Evolutionary conservation across 495 filamentous ascomycete genomes (phyloP).

Genomic region (Aspergillus conjunctus): DNA sequence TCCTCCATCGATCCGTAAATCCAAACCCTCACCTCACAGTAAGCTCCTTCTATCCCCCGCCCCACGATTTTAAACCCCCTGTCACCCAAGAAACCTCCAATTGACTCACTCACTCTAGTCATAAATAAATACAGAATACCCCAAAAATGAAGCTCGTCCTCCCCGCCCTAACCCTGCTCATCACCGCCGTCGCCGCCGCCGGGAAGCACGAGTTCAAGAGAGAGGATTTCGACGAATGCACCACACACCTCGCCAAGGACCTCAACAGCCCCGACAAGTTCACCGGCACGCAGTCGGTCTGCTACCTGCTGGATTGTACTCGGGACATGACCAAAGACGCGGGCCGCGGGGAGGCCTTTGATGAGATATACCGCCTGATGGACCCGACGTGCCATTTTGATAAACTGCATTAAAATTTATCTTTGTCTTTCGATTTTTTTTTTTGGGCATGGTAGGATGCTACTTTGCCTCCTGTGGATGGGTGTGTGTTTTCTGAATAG

Average conservation of each 20-base stretch:
- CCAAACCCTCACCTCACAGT: too few species aligned
- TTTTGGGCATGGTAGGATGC: too few species aligned
- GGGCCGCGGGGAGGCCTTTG: neutral
- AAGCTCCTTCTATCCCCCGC: too few species aligned
- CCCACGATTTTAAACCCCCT: too few species aligned
- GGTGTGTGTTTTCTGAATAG: too few species aligned
- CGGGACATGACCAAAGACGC: neutral
- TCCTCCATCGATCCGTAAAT: too few species aligned
- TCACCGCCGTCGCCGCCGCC: neutral
- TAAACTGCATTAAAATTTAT: neutral
- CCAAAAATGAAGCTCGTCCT: neutral
- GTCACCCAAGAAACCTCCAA: too few species aligned
- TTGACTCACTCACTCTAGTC: too few species aligned
- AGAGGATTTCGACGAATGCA: neutral
- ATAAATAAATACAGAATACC: too few species aligned
- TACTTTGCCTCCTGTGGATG: too few species aligned
- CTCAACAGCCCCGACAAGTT: neutral
- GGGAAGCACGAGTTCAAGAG: neutral
- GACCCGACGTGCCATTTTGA: neutral
- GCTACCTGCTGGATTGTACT: neutral
- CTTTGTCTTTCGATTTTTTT: too few species aligned
- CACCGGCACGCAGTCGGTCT: neutral
- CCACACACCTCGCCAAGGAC: neutral
- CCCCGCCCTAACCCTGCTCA: neutral
- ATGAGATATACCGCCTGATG: neutral